phyloP scores from a whole-genome alignment of 306 rosid species.

The Malus orientalis region DNA sequence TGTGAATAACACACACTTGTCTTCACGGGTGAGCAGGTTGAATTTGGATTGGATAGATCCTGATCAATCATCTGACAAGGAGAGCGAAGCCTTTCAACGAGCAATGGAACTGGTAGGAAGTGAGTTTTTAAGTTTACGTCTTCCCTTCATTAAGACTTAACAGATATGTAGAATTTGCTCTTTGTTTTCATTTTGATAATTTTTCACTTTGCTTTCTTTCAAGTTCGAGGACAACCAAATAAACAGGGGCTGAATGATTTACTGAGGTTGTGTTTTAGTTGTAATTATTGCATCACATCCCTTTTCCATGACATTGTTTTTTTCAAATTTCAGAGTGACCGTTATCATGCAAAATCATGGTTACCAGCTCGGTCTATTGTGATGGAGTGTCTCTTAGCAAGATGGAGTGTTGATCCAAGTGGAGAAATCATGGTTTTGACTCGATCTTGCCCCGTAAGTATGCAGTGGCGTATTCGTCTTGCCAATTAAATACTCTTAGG shows the following conservation, averaged over 20 bases:
- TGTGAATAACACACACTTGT: constrained; percentile 84
- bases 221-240: not conserved
- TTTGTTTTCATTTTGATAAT: not conserved
- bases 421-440: constrained; percentile 81
- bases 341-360: constrained; percentile 79
- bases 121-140: constrained; percentile 70
- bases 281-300: not conserved
- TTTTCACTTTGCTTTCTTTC: no score
- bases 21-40: constrained; percentile 78
- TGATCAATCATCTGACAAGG: constrained; percentile 79
- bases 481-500: not conserved
- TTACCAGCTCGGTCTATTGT: constrained; percentile 93
- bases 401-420: constrained; percentile 65
- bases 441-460: constrained; percentile 83
- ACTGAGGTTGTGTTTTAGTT: not conserved
- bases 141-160: not conserved
- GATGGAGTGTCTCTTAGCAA: constrained; percentile 56
- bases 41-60: constrained; percentile 91
- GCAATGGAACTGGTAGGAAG: constrained; percentile 84
- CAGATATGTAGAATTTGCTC: not conserved
- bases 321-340: constrained; percentile 47
- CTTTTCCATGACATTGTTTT: no score
- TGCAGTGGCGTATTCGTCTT: not conserved
- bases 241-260: not conserved
- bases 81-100: constrained; percentile 70